Evolutionary conservation across 768 basidiomycete species (phyloP).

Genomic region (Boletus rex-veris): DNA sequence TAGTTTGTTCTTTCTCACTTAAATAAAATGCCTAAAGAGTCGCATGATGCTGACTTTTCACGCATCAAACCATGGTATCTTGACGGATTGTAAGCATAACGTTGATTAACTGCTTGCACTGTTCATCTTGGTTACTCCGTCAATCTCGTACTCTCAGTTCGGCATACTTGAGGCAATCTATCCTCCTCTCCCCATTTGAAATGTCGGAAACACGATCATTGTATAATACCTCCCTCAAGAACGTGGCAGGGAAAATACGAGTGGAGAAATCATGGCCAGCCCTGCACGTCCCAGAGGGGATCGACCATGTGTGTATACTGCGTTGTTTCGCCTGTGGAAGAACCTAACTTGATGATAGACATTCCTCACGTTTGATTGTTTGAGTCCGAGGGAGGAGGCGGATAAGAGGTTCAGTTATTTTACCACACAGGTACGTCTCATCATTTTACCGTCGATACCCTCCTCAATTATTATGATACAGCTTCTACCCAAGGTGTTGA

Average conservation of each 20-base stretch:
- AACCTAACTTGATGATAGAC: conserved; percentile 39
- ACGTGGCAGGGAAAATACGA: conserved; percentile 81
- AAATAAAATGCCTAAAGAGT: conserved; percentile 89
- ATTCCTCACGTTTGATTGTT: conserved; percentile 72
- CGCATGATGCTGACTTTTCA: conserved; percentile 92
- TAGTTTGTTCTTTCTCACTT: conserved; percentile 84
- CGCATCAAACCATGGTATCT: conserved; percentile 98
- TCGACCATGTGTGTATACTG: conserved; percentile 62
- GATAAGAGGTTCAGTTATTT: conserved; percentile 88
- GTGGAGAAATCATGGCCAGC: conserved; percentile 68
- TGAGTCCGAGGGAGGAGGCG: conserved; percentile 69
- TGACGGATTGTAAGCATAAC: conserved; percentile 77
- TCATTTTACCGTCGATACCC: background rate
- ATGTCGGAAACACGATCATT: conserved; percentile 83
- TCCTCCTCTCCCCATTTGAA: conserved; percentile 84
- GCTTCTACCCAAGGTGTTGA: conserved; percentile 78
- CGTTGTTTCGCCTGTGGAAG: background rate
- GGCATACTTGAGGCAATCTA: conserved; percentile 81
- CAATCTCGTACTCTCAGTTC: conserved; percentile 47
- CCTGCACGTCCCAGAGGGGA: conserved; percentile 74
- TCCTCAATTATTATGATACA: conserved; percentile 26
- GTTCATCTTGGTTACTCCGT: conserved; percentile 43
- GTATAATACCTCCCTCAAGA: conserved; percentile 72
- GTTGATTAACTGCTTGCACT: conserved; percentile 54
- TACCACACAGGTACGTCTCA: conserved; percentile 63